Evolutionary conservation across 23 red algal species (phyloP), one percentile per base, ranked within the genome.

Genomic region (Gracilaria domingensis): DNA sequence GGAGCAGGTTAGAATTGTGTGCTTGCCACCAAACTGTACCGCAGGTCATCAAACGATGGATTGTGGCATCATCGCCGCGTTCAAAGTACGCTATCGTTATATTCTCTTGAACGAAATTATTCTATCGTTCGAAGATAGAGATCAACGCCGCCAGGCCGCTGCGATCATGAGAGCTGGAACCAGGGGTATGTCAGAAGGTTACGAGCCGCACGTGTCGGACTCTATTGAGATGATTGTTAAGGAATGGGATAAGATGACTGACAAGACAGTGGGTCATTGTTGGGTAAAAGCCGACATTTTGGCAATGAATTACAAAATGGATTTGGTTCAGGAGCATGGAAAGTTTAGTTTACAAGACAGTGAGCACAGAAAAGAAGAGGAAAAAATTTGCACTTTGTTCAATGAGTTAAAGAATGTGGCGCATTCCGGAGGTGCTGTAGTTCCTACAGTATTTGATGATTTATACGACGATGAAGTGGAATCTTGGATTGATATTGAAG

Each of bases 251-350:
- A n/a, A 24, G 42, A 21, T 77, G n/a, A 0, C 6, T 20, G 3
- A 40, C 20, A 42, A 21, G 26, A 40, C 49, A 26, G 34, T 77
- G 12, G 39, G 21, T 0, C 50, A 0, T 0, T 82, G 78, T 30
- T 82, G 49, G 78, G 51, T 54, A 29, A 82, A 82, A 56, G 78
- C 78, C 18, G 39, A 48, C 23, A 34, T 82, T 30, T 33, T 82
- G 50, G 21, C 78, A 56, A 16, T 24, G 32, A 0, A 48, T 2
- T 20, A 49, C 23, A 47, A 80, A 49, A 51, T 40, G 48, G 40
- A 82, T 48, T 12, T 25, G 9, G 51, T 18, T 55, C 51, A 55
- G 51, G 51, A 14, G 51, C 51, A 18, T 55, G 51, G 51, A 55
- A 55, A 55, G 51, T 14, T 55, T 55, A 55, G 14, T 14, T 55